phyloP scores from a whole-genome alignment of 2,329 filamentous ascomycete genomes.

The Neonectria hederae region DNA sequence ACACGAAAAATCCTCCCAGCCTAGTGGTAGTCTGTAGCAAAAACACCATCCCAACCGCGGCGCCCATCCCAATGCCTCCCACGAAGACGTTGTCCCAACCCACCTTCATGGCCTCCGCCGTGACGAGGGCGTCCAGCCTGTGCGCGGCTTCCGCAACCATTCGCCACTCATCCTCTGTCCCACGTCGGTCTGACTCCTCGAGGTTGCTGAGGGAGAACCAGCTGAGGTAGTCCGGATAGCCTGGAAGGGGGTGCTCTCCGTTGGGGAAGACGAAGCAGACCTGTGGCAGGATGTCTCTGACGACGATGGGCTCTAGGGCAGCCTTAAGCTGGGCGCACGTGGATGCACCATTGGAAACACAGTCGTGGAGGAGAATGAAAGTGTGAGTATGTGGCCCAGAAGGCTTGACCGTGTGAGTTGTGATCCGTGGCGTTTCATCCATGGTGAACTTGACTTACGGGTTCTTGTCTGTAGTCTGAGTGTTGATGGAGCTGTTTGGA shows the following conservation, averaged over 20 bases:
- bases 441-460: not conserved
- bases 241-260: not conserved
- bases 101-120: not conserved
- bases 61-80: slow-evolving; percentile 17
- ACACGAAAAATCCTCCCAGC: slow-evolving; percentile 21
- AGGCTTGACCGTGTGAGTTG: not conserved
- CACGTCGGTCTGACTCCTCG: not conserved
- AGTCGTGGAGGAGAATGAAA: slow-evolving; percentile 25
- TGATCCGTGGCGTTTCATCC: not conserved
- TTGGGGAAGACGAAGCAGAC: slow-evolving; percentile 14
- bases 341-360: not conserved
- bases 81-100: slow-evolving; percentile 16
- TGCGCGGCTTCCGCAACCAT: not conserved
- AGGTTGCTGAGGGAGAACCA: slow-evolving; percentile 7
- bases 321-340: not conserved
- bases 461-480: not conserved
- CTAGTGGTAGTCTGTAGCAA: slow-evolving; percentile 4
- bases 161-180: not conserved
- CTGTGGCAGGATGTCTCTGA: not conserved
- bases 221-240: not conserved
- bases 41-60: slow-evolving; percentile 4
- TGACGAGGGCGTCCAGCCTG: slow-evolving; percentile 4
- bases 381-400: not conserved
- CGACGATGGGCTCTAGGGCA: not conserved
- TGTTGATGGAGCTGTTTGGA: not conserved